Evolutionary conservation across 208 protist species (phyloP).

Genomic region (Trypanosoma congolense): DNA sequence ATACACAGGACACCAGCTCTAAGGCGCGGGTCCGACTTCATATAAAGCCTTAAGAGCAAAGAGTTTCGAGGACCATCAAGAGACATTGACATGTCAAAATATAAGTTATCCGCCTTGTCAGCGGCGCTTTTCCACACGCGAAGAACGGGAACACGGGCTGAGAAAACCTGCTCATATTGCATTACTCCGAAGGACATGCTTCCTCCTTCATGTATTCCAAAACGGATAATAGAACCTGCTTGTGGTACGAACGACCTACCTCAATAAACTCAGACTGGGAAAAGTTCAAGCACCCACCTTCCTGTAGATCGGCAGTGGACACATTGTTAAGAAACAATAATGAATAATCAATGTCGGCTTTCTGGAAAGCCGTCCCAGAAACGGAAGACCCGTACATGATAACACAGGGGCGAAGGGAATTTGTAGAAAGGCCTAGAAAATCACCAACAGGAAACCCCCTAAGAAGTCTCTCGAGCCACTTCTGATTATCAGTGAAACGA

Average conservation of each 20-base stretch:
- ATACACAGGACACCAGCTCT: slow-evolving; percentile 38
- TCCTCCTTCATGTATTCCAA: slow-evolving; percentile 36
- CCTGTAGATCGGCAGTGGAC: neutral
- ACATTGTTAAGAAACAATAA: slow-evolving; percentile 40
- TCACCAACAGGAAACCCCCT: slow-evolving; percentile 21
- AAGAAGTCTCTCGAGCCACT: slow-evolving; percentile 25
- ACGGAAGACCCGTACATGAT: slow-evolving; percentile 74
- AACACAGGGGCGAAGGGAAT: slow-evolving; percentile 26
- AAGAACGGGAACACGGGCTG: slow-evolving; percentile 67
- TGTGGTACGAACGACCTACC: slow-evolving; percentile 36
- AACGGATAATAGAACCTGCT: slow-evolving; percentile 41
- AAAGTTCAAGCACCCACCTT: slow-evolving; percentile 6
- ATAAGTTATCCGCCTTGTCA: slow-evolving; percentile 3
- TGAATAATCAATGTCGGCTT: slow-evolving; percentile 71
- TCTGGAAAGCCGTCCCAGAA: slow-evolving; percentile 59
- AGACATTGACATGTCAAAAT: slow-evolving; percentile 80
- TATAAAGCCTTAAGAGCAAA: slow-evolving; percentile 60
- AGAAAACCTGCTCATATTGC: slow-evolving; percentile 70
- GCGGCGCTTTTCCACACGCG: slow-evolving; percentile 21
- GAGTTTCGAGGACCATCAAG: slow-evolving; percentile 68
- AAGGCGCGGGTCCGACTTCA: slow-evolving; percentile 50
- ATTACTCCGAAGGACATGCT: slow-evolving; percentile 7
- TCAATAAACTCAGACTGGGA: slow-evolving; percentile 16
- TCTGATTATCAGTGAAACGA: slow-evolving; percentile 20
- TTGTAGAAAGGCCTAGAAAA: neutral